Evolutionary conservation across 2,329 filamentous ascomycete species (phyloP).

Genomic region (Diplodia scrobiculata): DNA sequence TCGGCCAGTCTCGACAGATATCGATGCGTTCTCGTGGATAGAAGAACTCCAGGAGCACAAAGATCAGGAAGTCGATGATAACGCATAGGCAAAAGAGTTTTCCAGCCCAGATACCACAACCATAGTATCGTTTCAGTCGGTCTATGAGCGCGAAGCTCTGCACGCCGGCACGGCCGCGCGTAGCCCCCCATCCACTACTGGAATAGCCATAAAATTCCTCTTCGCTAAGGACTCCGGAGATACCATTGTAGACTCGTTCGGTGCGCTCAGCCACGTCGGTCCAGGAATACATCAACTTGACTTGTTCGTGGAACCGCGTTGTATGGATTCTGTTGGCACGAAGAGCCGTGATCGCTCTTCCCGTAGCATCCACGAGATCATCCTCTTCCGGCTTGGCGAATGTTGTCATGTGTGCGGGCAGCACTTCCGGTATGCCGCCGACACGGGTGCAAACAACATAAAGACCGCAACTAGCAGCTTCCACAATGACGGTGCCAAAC

Average conservation of each 20-base stretch:
- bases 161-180: conserved; percentile 67
- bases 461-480: conserved; percentile 90
- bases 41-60: conserved; percentile 82
- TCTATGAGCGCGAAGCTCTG: conserved; percentile 93
- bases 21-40: conserved; percentile 86
- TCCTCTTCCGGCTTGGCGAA: conserved; percentile 97
- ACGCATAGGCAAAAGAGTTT: conserved; percentile 96
- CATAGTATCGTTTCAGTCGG: conserved; percentile 92
- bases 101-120: conserved; percentile 96
- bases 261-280: conserved; percentile 91
- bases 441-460: conserved; percentile 97
- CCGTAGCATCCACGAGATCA: conserved; percentile 85
- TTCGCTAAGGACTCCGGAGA: conserved; percentile 81
- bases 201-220: conserved; percentile 86
- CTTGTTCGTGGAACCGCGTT: conserved; percentile 93
- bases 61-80: conserved; percentile 90
- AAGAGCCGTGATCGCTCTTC: conserved; percentile 82
- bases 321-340: conserved; percentile 85
- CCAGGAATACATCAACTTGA: conserved; percentile 99
- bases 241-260: conserved; percentile 92
- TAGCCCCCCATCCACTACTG: conserved; percentile 69
- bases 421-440: conserved; percentile 92
- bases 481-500: conserved; percentile 96
- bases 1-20: conserved; percentile 86
- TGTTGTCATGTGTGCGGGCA: conserved; percentile 94